Conservation (phyloP, 1,284 basidiomycete species). For the Fomitopsis betulina region DNA sequence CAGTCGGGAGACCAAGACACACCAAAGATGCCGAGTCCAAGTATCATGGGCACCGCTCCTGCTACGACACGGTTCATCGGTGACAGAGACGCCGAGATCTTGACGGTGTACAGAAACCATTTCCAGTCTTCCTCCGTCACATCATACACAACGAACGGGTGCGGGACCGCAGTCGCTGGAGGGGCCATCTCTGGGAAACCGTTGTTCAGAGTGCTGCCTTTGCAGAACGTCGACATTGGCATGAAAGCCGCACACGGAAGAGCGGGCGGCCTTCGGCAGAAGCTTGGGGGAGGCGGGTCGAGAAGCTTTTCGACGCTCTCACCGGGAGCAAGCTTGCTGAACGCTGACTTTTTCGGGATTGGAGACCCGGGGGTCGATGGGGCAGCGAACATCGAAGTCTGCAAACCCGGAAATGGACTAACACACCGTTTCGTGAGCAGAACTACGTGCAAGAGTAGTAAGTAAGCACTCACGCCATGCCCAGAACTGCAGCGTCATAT, state of each 20-base stretch:
- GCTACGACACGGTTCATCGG: slow-evolving; percentile 7
- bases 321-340: not conserved
- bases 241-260: slow-evolving; percentile 13
- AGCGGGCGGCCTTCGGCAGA: slow-evolving; percentile 10
- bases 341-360: too few relatives aligned
- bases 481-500: too few relatives aligned
- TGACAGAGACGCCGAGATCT: slow-evolving; percentile 4
- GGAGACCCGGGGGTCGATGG: too few relatives aligned
- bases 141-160: slow-evolving; percentile 37
- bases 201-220: slow-evolving; percentile 9
- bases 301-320: slow-evolving; percentile 8
- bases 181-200: slow-evolving; percentile 16
- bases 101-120: slow-evolving; percentile 18
- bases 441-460: too few relatives aligned
- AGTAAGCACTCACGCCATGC: too few relatives aligned
- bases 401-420: too few relatives aligned
- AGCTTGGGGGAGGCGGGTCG: slow-evolving; percentile 14
- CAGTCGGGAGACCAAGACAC: too few relatives aligned
- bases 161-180: slow-evolving; percentile 16
- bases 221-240: slow-evolving; percentile 8
- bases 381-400: too few relatives aligned
- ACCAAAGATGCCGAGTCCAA: slow-evolving; percentile 9
- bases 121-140: slow-evolving; percentile 37
- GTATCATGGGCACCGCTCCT: slow-evolving; percentile 6
- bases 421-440: too few relatives aligned